Base-by-base conservation (phyloP, 2,329 filamentous ascomycete species). In the Eutypella sp. region DNA sequence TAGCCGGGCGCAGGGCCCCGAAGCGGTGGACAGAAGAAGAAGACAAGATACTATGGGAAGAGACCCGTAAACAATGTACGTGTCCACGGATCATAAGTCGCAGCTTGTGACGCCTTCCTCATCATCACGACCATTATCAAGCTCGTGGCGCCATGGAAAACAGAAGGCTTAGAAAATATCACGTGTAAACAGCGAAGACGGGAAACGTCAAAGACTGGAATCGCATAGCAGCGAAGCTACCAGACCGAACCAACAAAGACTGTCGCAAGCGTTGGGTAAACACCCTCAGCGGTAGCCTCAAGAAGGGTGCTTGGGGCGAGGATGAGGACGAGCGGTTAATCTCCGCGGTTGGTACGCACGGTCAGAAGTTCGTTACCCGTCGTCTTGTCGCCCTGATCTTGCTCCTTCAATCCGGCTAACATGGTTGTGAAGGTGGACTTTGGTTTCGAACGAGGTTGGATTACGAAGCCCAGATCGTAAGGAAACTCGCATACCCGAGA, bases 371-470 rank as follows among this genome's bases (percentile, higher is more conserved):
- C 44, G 44, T 15, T 16, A 13, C 18, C 19, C 19, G 15, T 19
- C 3, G 18, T 25, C 25, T 11, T 18, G 3, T 18, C n/a, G 19
- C 4, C 16, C 7, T 20, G 11, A 20, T 9, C 6, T 29, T 25
- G 9, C 10, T 41, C 36, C 13, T 20, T 11, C 20, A 42, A 13
- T 42, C 16, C 2, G 15, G n/a, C 38, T 38, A 31, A 45, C n/a
- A 44, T 50, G 24, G 22, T 23, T n/a, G n/a, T 11, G 9, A 38
- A 70, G 68, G 49, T 71, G 68, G 69, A 65, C 68, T 3, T 53
- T 65, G n/a, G 66, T 72, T 11, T 67, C 69, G 36, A 60, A 63
- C 27, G 56, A 60, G 7, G 65, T 72, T 9, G 59, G 57, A 20
- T 64, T 59, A 19, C 57, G 69, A 48, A 58, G 66, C 59, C 40